Evolutionary conservation across 371 early-diverging fungal genomes (phyloP).

Genomic region (Coemansia sp.): DNA sequence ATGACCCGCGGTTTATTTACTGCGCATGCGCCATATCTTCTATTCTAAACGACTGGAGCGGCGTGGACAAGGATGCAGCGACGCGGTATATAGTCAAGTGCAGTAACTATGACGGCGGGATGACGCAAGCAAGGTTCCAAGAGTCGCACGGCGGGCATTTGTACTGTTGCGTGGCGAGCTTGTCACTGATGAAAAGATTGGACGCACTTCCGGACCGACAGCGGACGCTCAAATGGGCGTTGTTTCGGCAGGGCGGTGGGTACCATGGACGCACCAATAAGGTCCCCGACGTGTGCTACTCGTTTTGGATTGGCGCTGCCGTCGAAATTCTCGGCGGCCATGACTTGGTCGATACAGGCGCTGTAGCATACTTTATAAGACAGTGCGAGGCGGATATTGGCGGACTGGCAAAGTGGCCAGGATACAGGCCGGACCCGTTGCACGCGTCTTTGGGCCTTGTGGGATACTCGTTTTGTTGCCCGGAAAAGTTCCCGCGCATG

Average conservation of each 20-base stretch:
- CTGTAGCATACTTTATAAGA: slow-evolving; percentile 60
- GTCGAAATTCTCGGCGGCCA: slow-evolving; percentile 67
- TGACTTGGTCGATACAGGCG: slow-evolving; percentile 61
- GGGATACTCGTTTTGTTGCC: slow-evolving; percentile 58
- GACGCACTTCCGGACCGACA: slow-evolving; percentile 63
- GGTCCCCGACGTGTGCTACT: slow-evolving; percentile 93
- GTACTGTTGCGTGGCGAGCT: slow-evolving; percentile 86
- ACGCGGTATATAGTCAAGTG: slow-evolving; percentile 66
- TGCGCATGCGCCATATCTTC: slow-evolving; percentile 83
- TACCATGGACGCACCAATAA: slow-evolving; percentile 94
- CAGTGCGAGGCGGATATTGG: slow-evolving; percentile 67
- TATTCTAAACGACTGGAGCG: slow-evolving; percentile 86
- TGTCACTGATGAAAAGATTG: slow-evolving; percentile 63
- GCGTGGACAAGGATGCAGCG: slow-evolving; percentile 65
- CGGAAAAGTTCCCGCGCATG: slow-evolving; percentile 48
- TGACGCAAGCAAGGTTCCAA: slow-evolving; percentile 72
- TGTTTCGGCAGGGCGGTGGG: slow-evolving; percentile 75
- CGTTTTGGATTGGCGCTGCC: slow-evolving; percentile 95
- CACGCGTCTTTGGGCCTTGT: slow-evolving; percentile 89
- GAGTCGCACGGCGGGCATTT: slow-evolving; percentile 94
- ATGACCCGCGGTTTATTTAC: slow-evolving; percentile 88
- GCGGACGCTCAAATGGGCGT: slow-evolving; percentile 73
- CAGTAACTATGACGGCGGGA: slow-evolving; percentile 77
- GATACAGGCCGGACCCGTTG: slow-evolving; percentile 64
- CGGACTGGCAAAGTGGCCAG: slow-evolving; percentile 78